Evolutionary conservation across 352 stramenopile species (phyloP), one percentile per base, ranked within the genome.

Genomic region (Synura sp.): DNA sequence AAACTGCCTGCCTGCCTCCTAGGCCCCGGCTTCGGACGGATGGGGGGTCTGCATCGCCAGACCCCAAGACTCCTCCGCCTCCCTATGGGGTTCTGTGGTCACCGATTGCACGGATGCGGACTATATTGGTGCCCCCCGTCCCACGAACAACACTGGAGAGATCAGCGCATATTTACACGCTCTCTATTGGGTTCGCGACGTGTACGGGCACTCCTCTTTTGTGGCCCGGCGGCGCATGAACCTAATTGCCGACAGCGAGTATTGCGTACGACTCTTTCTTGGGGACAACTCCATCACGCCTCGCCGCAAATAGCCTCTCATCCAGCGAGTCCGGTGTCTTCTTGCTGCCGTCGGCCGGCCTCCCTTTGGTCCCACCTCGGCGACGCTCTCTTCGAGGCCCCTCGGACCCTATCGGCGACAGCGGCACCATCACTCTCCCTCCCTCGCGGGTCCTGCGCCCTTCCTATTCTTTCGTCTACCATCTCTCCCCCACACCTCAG

Each of bases 11-110:
- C 29, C 49, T 32, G 49, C 49, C 49, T 63, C 4, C 19, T 63
- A 29, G 49, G 27, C 14, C 49, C 49, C 49, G 49, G 49, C 49
- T 12, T 63, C 49, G 29, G 49, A 12, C 7, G 49, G 49, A 63
- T 63, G 49, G 49, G 49, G 49, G 49, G 49, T 63, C 49, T 63
- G 14, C 27, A 63, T 63, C 49, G 15, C 49, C 49, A 63, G 49
- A 63, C n/a, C n/a, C n/a, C n/a, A n/a, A n/a, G n/a, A n/a, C n/a
- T n/a, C n/a, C n/a, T n/a, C n/a, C n/a, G n/a, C 49, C 49, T 63
- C 49, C 19, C 49, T 63, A 7, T 63, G 49, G 49, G 49, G 49
- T 12, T 22, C 49, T 12, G 49, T 63, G 12, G 29, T 63, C 4
- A 63, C 49, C 7, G 49, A 63, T 22, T 63, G 49, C 49, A 63